Conservation (phyloP, 2,329 filamentous ascomycete genomes). For the Hypoxylon sp. region DNA sequence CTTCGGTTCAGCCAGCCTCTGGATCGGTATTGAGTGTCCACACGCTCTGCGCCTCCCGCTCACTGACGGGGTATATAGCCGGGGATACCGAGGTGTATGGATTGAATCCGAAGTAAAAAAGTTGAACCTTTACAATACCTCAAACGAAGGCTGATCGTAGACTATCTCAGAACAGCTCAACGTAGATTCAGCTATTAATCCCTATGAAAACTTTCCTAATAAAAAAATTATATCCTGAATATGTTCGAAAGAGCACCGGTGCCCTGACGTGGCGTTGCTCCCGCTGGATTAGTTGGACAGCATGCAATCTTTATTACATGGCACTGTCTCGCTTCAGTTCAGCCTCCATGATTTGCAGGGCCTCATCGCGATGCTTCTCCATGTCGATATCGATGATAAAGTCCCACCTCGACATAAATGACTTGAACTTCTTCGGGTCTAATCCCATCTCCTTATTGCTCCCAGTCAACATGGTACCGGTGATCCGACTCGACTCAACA, state of each 20-base stretch:
- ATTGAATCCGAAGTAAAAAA: no score
- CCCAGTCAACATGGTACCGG: slow-evolving; percentile 35
- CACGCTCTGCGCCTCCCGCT: no score
- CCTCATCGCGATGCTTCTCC: slow-evolving; percentile 39
- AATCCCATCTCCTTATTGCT: slow-evolving; percentile 20
- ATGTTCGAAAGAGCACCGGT: not conserved
- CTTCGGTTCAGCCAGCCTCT: no score
- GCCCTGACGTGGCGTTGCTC: not conserved
- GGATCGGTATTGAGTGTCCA: no score
- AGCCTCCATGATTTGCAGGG: slow-evolving; percentile 37
- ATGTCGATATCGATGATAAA: slow-evolving; percentile 45
- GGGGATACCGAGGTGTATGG: no score
- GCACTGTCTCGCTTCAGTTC: slow-evolving; percentile 14
- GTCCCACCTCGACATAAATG: slow-evolving; percentile 32
- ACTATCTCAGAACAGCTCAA: no score
- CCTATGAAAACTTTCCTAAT: no score
- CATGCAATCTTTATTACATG: not conserved
- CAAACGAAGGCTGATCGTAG: no score
- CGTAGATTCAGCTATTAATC: no score
- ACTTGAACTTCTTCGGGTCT: slow-evolving; percentile 15
- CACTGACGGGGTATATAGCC: no score
- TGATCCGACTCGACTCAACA: slow-evolving; percentile 42
- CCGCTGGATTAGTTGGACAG: not conserved
- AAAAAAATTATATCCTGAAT: no score
- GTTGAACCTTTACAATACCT: no score